Evolutionary conservation across 1,284 basidiomycete species (phyloP), one percentile per base, ranked within the genome.

Genomic region (Moesziomyces aphidis): DNA sequence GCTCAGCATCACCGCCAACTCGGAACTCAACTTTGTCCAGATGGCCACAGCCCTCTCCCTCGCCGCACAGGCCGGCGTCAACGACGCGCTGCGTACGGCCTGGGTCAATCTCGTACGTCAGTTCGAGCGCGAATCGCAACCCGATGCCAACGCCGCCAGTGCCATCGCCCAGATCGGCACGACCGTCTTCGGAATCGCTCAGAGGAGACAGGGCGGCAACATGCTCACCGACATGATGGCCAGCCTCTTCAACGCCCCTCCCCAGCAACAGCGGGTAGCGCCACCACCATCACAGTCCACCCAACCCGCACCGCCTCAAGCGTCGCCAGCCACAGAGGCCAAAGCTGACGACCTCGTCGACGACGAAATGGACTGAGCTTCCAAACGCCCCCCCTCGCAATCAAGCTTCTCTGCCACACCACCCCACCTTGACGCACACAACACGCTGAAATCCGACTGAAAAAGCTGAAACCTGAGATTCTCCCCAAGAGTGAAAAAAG

Each of bases 1-100:
- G 42, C 76, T 84, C 26, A 81, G 73, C 63, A 57, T 81, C n/a
- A 81, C 81, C 9, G 80, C 73, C 11, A 82, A 72, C 47, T 64
- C 81, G 4, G 78, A 79, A 21, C 68, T 83, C 34, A 84, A 84
- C 73, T 82, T 83, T 52, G 58, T 57, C 17, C 83, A 84, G 53
- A 79, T 81, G 61, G 76, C 75, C 19, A 66, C 81, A 0, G 78
- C 76, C 0, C 79, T 83, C 31, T 62, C 47, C 55, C 66, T 24
- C 36, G 50, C 43, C n/a, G 17, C 31, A 6, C 42, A 19, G 36
- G 31, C 39, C 2, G 39, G 63, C 17, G 52, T 44, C 3, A 64
- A 76, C 1, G 79, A 80, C 17, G 61, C 50, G 50, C 48, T 80
- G 9, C 43, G 57, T 8, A 68, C 72, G 21, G 65, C 70, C 3